Evolutionary conservation across 2,329 filamentous ascomycete species (phyloP).

Genomic region (Pseudocercospora pini-densiflorae): DNA sequence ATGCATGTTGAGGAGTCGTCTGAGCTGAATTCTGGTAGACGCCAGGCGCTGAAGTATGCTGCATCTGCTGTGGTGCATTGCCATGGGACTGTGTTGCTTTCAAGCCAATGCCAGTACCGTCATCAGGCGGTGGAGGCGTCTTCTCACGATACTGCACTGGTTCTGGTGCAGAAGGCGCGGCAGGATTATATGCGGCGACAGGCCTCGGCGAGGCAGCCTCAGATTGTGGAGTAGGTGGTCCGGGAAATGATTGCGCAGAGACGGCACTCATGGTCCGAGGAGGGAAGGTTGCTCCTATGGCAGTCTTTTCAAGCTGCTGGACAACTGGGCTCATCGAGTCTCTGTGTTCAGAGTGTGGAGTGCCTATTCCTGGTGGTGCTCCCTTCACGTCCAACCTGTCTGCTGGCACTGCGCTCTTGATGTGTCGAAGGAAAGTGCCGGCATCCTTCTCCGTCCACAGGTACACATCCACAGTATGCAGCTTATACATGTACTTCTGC

Average conservation of each 20-base stretch:
- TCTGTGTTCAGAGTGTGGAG: slow-evolving; percentile 47
- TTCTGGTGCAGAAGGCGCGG: slow-evolving; percentile 75
- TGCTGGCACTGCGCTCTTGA: slow-evolving; percentile 67
- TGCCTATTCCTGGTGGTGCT: slow-evolving; percentile 63
- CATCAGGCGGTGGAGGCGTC: slow-evolving; percentile 75
- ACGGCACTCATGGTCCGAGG: slow-evolving; percentile 42
- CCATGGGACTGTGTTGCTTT: slow-evolving; percentile 46
- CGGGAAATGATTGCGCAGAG: slow-evolving; percentile 42
- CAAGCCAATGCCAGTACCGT: slow-evolving; percentile 54
- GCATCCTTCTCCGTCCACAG: slow-evolving; percentile 79
- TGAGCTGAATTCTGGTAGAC: slow-evolving; percentile 33
- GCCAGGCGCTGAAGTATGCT: slow-evolving; percentile 33
- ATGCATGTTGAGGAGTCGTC: slow-evolving; percentile 38
- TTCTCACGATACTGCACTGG: slow-evolving; percentile 74
- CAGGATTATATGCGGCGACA: slow-evolving; percentile 69
- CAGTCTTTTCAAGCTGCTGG: slow-evolving; percentile 72
- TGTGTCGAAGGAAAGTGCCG: slow-evolving; percentile 69
- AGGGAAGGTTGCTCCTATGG: slow-evolving; percentile 65
- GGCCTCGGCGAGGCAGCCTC: slow-evolving; percentile 27
- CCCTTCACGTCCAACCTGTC: slow-evolving; percentile 67
- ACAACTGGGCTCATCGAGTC: slow-evolving; percentile 70
- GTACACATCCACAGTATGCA: slow-evolving; percentile 77
- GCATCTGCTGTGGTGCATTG: slow-evolving; percentile 27
- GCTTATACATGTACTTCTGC: slow-evolving; percentile 77
- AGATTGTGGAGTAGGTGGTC: slow-evolving; percentile 36